A percentile compares a stretch with the other conserved stretches of the same genome.
Conservation (phyloP, 2,329 filamentous ascomycete species). For the Cladosporium sp. region DNA sequence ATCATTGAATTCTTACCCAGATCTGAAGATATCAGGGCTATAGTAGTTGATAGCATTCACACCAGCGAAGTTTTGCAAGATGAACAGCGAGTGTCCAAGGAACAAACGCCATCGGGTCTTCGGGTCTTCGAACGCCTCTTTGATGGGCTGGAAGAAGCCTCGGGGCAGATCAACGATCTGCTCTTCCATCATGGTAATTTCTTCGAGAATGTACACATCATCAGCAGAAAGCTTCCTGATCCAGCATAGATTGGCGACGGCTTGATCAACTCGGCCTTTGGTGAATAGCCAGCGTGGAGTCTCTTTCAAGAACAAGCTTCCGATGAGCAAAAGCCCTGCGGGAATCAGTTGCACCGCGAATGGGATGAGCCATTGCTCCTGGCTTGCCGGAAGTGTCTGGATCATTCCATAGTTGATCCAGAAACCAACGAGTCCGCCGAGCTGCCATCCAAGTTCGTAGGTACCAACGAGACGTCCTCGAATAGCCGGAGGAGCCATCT, state of each 20-base stretch:
- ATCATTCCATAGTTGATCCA: conserved; percentile 36
- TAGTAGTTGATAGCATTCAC: conserved; percentile 20
- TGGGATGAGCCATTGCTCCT: conserved; percentile 23
- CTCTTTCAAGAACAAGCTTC: conserved; percentile 30
- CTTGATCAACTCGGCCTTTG: conserved; percentile 9
- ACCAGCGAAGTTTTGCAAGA: conserved; percentile 23
- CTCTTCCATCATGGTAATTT: conserved; percentile 17
- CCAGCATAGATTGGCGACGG: conserved; percentile 8
- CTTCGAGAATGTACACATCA: conserved; percentile 17
- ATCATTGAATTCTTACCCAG: not conserved
- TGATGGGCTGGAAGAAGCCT: conserved; percentile 23
- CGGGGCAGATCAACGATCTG: conserved; percentile 10
- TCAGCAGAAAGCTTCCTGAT: conserved; percentile 12
- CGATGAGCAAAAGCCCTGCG: conserved; percentile 28
- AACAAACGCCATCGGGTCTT: conserved; percentile 24
- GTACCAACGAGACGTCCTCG: conserved; percentile 43
- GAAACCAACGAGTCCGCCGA: conserved; percentile 32
- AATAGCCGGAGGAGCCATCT: conserved; percentile 60
- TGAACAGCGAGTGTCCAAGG: conserved; percentile 26
- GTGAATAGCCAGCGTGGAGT: conserved; percentile 30
- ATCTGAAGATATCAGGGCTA: not conserved
- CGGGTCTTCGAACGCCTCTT: conserved; percentile 20
- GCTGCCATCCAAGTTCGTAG: conserved; percentile 22
- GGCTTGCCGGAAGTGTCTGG: conserved; percentile 22
- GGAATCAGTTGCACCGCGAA: conserved; percentile 31